Evolutionary conservation across 495 filamentous ascomycete genomes (phyloP), one percentile per base, ranked within the genome.

Genomic region (Neurospora terricola): DNA sequence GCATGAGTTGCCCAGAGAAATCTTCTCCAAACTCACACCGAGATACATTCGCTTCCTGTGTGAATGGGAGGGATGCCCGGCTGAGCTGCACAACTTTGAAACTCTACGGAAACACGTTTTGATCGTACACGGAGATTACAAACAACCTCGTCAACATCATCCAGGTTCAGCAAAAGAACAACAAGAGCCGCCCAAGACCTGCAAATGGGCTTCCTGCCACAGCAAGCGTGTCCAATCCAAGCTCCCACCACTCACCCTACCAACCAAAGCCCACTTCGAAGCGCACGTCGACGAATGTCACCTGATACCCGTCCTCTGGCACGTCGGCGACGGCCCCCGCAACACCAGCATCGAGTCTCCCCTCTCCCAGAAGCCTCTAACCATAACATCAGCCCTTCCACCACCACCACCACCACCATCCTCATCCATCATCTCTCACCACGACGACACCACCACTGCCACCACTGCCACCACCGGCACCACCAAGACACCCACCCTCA

Each of bases 1-100:
- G 4, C 62, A 76, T 3, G 76, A 74, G 10, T 72, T 74, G 16
- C 75, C 78, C 3, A 74, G 76, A 27, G 71, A 78, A 27, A 36
- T 79, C 27, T 83, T 80, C 70, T 70, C 73, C 2, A 69, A 70
- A 5, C 73, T 78, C 12, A 75, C 71, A 3, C 77, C 78, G 5
- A 75, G 75, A 21, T 83, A 78, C 42, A 14, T 78, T 16, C 39
- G 71, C 27, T 83, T 83, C 72, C 62, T 73, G 11, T 83, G 81
- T 72, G 81, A 83, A 70, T 83, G 81, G 81, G 69, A 77, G 36
- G 73, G 75, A 23, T 96, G 93, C 76, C 83, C 84, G 6, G 88
- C 90, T 0, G 87, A 93, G 77, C 83, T 96, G 4, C 92, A 95
- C 75, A 94, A 94, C 77, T 78, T 93, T 39, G 87, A 90, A 3